Percentiles rank a stretch among this genome's conserved stretches.
These are phyloP conservation scores for Sclerotinia subarctica DNA, from an alignment of 2,329 filamentous ascomycete species.

Conservation along the genomic window DNA sequence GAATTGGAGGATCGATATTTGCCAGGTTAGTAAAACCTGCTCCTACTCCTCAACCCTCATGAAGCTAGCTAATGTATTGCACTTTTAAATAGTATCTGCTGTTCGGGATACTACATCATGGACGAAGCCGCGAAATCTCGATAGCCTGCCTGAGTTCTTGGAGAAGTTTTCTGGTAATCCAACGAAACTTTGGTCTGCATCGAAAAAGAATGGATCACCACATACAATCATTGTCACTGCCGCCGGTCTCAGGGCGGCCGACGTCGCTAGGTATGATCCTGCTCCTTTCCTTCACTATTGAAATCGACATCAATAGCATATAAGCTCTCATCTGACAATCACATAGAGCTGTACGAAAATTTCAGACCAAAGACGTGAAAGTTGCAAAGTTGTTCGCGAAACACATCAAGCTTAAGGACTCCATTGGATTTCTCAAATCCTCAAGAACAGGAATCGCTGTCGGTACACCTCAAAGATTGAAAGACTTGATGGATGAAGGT, in stretches of 20 bases:
- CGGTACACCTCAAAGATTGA: constrained; percentile 80
- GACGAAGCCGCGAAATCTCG: constrained; percentile 61
- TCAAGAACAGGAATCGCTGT: constrained; percentile 79
- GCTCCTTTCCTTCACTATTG: neutral
- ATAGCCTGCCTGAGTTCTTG: constrained; percentile 75
- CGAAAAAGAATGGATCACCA: constrained; percentile 67
- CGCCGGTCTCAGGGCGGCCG: constrained; percentile 81
- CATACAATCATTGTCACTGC: constrained; percentile 88
- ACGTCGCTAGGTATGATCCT: constrained; percentile 65
- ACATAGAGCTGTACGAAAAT: constrained; percentile 67
- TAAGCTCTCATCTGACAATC: constrained; percentile 21
- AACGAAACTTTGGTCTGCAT: constrained; percentile 56
- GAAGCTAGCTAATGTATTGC: constrained; percentile 12
- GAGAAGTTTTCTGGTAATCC: constrained; percentile 61
- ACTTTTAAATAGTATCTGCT: constrained; percentile 54
- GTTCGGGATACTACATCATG: constrained; percentile 80
- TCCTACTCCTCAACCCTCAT: neutral
- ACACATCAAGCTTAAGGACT: constrained; percentile 92
- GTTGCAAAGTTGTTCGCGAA: constrained; percentile 96
- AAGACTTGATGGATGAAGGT: constrained; percentile 77
- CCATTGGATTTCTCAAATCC: constrained; percentile 69
- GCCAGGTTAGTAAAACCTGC: constrained; percentile 54
- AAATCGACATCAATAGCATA: neutral
- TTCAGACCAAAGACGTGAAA: constrained; percentile 72
- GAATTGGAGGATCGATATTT: constrained; percentile 82